Evolutionary conservation across 768 basidiomycete genomes (phyloP).

Genomic region (Rubroboletus satanas): DNA sequence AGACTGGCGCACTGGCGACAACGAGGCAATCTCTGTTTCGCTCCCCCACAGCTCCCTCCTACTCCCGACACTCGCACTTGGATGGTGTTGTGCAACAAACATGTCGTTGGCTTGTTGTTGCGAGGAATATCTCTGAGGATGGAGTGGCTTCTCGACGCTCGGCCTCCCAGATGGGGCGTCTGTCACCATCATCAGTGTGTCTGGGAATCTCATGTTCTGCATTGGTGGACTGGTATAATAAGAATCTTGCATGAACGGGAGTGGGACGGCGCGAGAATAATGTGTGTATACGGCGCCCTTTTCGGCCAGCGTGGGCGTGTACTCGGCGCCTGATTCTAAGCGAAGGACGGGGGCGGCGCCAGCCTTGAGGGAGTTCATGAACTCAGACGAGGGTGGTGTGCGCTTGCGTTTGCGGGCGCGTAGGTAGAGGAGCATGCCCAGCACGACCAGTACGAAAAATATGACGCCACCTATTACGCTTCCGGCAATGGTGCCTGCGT

Average conservation of each 20-base stretch:
- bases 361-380: constrained; percentile 34
- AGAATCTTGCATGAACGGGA: constrained; percentile 14
- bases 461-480: constrained; percentile 48
- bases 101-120: constrained; percentile 9
- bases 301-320: constrained; percentile 13
- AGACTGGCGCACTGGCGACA: constrained; percentile 6
- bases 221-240: constrained; percentile 7
- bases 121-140: constrained; percentile 20
- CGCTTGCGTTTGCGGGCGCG: constrained; percentile 40
- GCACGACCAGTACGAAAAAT: constrained; percentile 33
- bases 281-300: constrained; percentile 6
- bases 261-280: constrained; percentile 6
- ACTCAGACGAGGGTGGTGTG: constrained; percentile 59
- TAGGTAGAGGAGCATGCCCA: constrained; percentile 38
- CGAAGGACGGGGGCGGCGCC: constrained; percentile 27
- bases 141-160: constrained; percentile 21
- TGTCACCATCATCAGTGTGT: constrained; percentile 6
- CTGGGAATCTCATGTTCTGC: constrained; percentile 12
- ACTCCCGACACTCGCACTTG: constrained; percentile 18
- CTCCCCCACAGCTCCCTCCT: constrained; percentile 22
- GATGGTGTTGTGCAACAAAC: background rate
- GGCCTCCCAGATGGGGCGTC: constrained; percentile 11
- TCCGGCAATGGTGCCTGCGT: constrained; percentile 50
- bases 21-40: constrained; percentile 12
- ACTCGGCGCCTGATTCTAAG: constrained; percentile 22